Conservation (phyloP, 441 rosid species). For the Adansonia rubrostipa region DNA sequence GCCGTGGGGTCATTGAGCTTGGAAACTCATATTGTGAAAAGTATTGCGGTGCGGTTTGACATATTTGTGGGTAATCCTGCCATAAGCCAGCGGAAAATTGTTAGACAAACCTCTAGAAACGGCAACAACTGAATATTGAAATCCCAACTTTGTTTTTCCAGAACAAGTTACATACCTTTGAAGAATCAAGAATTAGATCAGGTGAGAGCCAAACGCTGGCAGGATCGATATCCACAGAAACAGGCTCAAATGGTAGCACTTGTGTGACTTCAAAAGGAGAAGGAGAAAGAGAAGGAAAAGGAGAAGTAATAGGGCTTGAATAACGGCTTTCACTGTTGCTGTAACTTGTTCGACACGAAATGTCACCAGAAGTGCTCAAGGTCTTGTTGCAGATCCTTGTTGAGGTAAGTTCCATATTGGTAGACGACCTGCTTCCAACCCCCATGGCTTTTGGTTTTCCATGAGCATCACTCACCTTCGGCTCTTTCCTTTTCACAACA, state of each 20-base stretch:
- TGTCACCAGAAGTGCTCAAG: constrained; percentile 37
- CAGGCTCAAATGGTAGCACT: constrained; percentile 33
- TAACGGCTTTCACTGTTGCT: constrained; percentile 37
- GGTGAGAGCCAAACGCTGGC: constrained; percentile 64
- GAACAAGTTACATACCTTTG: constrained; percentile 51
- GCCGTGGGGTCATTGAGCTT: constrained; percentile 39
- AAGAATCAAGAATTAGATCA: constrained; percentile 67
- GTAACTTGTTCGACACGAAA: constrained; percentile 46
- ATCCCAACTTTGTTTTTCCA: neutral
- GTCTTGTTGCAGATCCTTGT: constrained; percentile 43
- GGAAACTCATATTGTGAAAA: constrained; percentile 42
- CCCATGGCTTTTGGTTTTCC: constrained; percentile 41
- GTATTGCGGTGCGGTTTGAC: constrained; percentile 37
- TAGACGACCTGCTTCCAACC: constrained; percentile 31
- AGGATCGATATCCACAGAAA: constrained; percentile 39
- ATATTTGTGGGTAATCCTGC: constrained; percentile 54
- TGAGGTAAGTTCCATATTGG: constrained; percentile 38
- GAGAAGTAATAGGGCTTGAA: constrained; percentile 34
- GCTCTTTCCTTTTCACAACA: constrained; percentile 69
- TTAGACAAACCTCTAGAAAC: neutral
- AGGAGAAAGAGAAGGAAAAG: constrained; percentile 21
- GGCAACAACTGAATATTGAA: neutral
- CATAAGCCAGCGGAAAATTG: constrained; percentile 8
- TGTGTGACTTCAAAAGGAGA: constrained; percentile 35
- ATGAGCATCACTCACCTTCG: constrained; percentile 43